Evolutionary conservation across 2,329 filamentous ascomycete genomes (phyloP), one percentile per base, ranked within the genome.

Genomic region (Fusarium liriodendri): DNA sequence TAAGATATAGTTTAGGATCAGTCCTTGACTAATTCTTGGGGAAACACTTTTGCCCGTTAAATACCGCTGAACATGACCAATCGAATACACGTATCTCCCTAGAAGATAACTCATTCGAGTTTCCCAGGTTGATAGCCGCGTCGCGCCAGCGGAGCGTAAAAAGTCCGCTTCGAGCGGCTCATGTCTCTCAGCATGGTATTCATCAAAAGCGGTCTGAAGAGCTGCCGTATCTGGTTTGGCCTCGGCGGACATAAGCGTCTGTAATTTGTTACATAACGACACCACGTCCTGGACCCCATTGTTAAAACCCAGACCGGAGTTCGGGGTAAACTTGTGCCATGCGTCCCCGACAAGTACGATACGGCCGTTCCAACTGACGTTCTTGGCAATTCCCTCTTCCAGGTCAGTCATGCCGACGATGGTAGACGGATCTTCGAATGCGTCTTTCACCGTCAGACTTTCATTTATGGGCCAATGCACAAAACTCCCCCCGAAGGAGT

Each of bases 301-400:
- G 32, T 57, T 82, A 37, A 79, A 75, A 2, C 82, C 81, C 9
- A 78, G 72, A 0, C 79, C 81, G 3, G 78, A 60, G 42, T 81
- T 80, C 0, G 81, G 78, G 1, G 81, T 82, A 62, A 82, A 79
- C 54, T 83, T 82, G 65, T 83, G 80, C 18, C 71, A 77, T 2
- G 82, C 70, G 54, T 84, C 82, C 2, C 82, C 82, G 0, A 73
- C 75, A 1, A 83, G 76, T 4, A 81, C 80, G 14, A 83, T 73
- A 1, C 78, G 78, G 6, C 76, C 77, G 7, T 58, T 61, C 61
- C 66, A 70, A 27, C 72, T 77, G 79, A 79, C 81, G 27, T 79
- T 71, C 29, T 76, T 40, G 1, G 79, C 65, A 2, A 83, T 67
- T 2, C 81, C 82, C 38, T 84, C 80, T 29, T 82, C 79, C 6